Conservation (phyloP, 345 rosid genomes). For the Cochlearia excelsa region DNA sequence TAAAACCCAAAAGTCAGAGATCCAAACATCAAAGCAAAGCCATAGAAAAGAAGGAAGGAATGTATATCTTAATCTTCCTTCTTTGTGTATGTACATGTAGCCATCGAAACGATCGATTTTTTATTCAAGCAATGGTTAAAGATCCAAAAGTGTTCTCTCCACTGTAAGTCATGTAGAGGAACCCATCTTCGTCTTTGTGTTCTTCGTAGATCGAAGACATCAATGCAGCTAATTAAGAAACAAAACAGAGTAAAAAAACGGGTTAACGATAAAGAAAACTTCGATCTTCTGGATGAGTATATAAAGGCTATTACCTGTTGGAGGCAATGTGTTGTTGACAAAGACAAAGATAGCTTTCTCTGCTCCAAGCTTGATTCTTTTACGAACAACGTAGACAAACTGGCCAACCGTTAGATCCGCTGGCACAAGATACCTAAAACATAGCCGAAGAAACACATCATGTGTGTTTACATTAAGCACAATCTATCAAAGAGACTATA, state of each 20-base stretch:
- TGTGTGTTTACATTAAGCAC: too few relatives aligned
- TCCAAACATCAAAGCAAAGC: constrained; percentile 25
- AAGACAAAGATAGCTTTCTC: constrained; percentile 79
- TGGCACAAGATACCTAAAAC: constrained; percentile 75
- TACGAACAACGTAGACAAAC: constrained; percentile 72
- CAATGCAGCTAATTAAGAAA: too few relatives aligned
- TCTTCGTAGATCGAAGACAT: constrained; percentile 87
- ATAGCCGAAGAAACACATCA: too few relatives aligned
- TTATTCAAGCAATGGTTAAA: constrained; percentile 12
- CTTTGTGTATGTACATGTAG: constrained; percentile 25
- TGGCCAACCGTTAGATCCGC: constrained; percentile 76
- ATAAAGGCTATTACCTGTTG: constrained; percentile 67
- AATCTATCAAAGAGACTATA: too few relatives aligned
- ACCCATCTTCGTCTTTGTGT: constrained; percentile 90
- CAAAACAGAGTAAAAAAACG: too few relatives aligned
- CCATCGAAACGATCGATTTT: constrained; percentile 1
- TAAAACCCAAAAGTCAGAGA: constrained; percentile 15
- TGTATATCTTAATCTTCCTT: constrained; percentile 32
- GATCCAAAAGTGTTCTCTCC: constrained; percentile 31
- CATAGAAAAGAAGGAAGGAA: constrained; percentile 26
- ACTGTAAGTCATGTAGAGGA: constrained; percentile 89
- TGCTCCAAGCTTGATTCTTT: constrained; percentile 69
- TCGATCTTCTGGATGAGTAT: too few relatives aligned
- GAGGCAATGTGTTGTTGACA: constrained; percentile 65
- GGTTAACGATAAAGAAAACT: too few relatives aligned